These are phyloP conservation scores for Trichoderma sp. DNA, from an alignment of 2,329 filamentous ascomycete genomes.

Conservation along the genomic window DNA sequence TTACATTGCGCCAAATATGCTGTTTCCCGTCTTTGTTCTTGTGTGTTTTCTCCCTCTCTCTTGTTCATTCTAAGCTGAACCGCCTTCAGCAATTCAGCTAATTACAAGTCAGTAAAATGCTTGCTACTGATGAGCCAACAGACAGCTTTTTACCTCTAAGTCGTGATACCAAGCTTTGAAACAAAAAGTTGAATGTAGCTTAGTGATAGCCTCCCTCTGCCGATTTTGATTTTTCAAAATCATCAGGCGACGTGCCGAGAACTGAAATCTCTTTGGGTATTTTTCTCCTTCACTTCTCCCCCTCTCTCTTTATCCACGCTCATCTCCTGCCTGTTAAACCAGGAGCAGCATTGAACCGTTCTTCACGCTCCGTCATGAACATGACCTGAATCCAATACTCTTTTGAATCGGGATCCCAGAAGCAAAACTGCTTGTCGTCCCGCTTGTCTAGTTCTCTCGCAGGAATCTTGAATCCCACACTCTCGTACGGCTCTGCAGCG, in stretches of 20 bases:
- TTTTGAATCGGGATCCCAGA: conserved; percentile 94
- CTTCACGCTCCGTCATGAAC: conserved; percentile 98
- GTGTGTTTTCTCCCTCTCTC: background rate
- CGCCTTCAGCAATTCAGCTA: conserved; percentile 1
- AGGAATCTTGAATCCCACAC: conserved; percentile 93
- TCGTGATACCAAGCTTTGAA: background rate
- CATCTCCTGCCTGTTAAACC: conserved; percentile 58
- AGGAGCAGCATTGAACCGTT: conserved; percentile 74
- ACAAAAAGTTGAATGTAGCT: background rate
- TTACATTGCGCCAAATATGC: background rate
- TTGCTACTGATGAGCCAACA: conserved; percentile 16
- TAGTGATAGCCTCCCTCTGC: background rate
- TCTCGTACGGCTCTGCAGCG: conserved; percentile 97
- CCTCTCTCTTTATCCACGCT: background rate
- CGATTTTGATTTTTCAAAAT: background rate
- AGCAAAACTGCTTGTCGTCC: conserved; percentile 87
- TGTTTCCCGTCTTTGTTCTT: background rate
- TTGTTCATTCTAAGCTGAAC: background rate
- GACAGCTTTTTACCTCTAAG: conserved; percentile 28
- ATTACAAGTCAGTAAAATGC: conserved; percentile 15
- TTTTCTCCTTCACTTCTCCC: background rate
- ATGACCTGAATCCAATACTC: conserved; percentile 98
- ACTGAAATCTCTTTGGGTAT: background rate
- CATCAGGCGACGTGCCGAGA: background rate
- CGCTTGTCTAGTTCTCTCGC: conserved; percentile 88